Evolutionary conservation across 2,329 filamentous ascomycete species (phyloP).

Genomic region (Phialophora expanda): DNA sequence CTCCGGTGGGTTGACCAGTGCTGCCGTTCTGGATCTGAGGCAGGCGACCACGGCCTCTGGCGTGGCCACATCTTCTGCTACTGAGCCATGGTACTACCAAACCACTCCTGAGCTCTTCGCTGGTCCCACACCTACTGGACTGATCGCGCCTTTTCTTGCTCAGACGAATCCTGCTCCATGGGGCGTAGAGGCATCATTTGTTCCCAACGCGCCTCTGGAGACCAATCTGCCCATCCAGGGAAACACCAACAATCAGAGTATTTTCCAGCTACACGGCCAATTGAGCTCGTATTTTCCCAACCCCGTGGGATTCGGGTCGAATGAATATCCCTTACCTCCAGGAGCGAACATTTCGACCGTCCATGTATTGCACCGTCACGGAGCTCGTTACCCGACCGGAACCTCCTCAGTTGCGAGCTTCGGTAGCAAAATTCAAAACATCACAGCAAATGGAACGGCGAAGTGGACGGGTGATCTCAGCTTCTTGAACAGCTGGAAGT

Average conservation of each 20-base stretch:
- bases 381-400: slow-evolving; percentile 72
- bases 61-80: slow-evolving; percentile 15
- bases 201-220: slow-evolving; percentile 72
- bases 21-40: slow-evolving; percentile 26
- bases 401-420: slow-evolving; percentile 62
- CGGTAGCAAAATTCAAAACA: slow-evolving; percentile 63
- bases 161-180: slow-evolving; percentile 72
- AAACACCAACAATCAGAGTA: slow-evolving; percentile 63
- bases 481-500: slow-evolving; percentile 73
- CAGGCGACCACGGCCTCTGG: slow-evolving; percentile 15
- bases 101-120: slow-evolving; percentile 34
- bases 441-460: slow-evolving; percentile 55
- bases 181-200: slow-evolving; percentile 62
- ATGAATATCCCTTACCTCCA: slow-evolving; percentile 68
- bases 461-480: slow-evolving; percentile 63
- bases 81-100: slow-evolving; percentile 37
- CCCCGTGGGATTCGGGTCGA: slow-evolving; percentile 71
- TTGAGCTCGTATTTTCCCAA: slow-evolving; percentile 73
- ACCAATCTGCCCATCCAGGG: slow-evolving; percentile 71
- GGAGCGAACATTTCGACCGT: slow-evolving; percentile 73
- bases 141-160: slow-evolving; percentile 68
- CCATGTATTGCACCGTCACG: slow-evolving; percentile 75
- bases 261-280: slow-evolving; percentile 73
- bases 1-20: slow-evolving; percentile 18
- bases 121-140: slow-evolving; percentile 61